A percentile compares a stretch with the other conserved stretches of the same genome.
Evolutionary conservation across 176 grass and related monocot genomes (phyloP).

Genomic region (Avena sativa): DNA sequence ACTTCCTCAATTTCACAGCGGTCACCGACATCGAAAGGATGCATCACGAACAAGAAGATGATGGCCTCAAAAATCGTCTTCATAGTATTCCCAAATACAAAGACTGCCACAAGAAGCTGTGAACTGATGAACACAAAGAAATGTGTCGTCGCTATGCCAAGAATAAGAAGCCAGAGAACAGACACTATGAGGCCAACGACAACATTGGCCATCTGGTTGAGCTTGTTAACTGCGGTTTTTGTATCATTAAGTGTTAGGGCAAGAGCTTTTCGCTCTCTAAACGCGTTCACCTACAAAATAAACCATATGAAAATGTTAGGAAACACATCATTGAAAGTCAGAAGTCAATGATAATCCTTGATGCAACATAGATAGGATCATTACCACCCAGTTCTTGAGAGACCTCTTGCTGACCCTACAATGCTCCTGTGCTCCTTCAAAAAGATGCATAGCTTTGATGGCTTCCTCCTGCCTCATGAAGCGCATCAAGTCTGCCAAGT

Average conservation of each 20-base stretch:
- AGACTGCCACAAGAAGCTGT: constrained; percentile 71
- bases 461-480: constrained; percentile 54
- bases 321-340: background rate
- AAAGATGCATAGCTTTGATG: constrained; percentile 65
- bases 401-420: constrained; percentile 69
- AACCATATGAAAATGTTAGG: constrained; percentile 31
- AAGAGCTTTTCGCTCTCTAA: constrained; percentile 73
- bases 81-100: constrained; percentile 77
- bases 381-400: constrained; percentile 99
- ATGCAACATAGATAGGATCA: constrained; percentile 32
- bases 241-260: constrained; percentile 71
- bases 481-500: constrained; percentile 69
- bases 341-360: constrained; percentile 4
- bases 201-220: constrained; percentile 58
- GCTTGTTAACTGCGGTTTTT: constrained; percentile 74
- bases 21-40: constrained; percentile 82
- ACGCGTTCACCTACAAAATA: constrained; percentile 64
- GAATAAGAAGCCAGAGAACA: constrained; percentile 62
- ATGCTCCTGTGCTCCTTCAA: constrained; percentile 84
- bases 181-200: constrained; percentile 59
- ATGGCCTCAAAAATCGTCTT: constrained; percentile 78
- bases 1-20: constrained; percentile 66
- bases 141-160: constrained; percentile 65
- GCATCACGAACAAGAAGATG: constrained; percentile 71
- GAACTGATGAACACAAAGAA: constrained; percentile 70